These are phyloP conservation scores for Eucalyptus cloeziana DNA, from an alignment of 345 rosid species.

Conservation along the genomic window DNA sequence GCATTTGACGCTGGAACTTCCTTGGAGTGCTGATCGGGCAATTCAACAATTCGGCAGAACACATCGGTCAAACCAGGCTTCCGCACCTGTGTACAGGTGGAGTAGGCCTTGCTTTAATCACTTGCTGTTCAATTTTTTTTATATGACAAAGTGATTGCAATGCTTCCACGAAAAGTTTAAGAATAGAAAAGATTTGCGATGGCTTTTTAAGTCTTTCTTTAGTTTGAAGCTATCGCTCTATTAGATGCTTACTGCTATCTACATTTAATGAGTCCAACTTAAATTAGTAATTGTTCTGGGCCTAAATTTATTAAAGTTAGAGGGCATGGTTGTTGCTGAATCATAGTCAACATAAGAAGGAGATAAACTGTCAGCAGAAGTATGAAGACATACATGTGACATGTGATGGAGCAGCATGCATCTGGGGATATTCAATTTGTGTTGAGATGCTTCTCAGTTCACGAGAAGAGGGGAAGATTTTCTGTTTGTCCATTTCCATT, in stretches of 20 bases:
- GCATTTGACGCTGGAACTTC: slow-evolving; percentile 95
- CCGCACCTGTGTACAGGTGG: slow-evolving; percentile 97
- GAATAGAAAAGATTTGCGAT: not conserved
- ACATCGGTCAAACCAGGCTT: slow-evolving; percentile 96
- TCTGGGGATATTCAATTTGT: not conserved
- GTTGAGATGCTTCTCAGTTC: not conserved
- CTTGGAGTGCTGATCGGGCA: slow-evolving; percentile 99
- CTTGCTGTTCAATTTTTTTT: not conserved
- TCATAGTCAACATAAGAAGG: not conserved
- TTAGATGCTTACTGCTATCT: not conserved
- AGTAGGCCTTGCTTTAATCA: not conserved
- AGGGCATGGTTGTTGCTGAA: not conserved
- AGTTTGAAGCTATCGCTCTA: not conserved
- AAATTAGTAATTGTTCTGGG: not conserved
- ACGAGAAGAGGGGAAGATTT: not conserved
- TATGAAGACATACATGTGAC: not conserved
- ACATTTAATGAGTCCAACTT: not conserved
- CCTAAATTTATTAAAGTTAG: not conserved
- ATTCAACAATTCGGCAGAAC: slow-evolving; percentile 99
- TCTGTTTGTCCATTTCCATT: not conserved
- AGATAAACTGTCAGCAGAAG: not conserved
- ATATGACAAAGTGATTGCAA: not conserved
- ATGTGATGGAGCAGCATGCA: not conserved
- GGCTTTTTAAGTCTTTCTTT: not conserved
- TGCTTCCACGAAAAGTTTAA: not conserved